A percentile compares a stretch with the other conserved stretches of the same genome.
Evolutionary conservation across 306 rosid genomes (phyloP).

Genomic region (Pterocarpus santalinus): DNA sequence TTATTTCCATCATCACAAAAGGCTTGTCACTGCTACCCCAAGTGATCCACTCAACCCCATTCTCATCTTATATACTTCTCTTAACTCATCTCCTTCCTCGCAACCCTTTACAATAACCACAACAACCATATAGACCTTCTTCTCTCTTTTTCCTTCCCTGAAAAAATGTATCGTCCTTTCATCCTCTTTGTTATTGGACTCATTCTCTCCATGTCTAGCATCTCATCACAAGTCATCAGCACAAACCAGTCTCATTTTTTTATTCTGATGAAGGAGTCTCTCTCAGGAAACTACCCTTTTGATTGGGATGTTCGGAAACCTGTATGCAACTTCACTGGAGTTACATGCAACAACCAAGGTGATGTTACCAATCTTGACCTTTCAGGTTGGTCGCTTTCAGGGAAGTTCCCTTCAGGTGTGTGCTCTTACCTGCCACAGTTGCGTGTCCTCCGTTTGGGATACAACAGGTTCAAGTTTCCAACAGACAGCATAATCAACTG

Average conservation of each 20-base stretch:
- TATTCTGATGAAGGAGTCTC: slow-evolving; percentile 56
- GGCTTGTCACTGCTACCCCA: slow-evolving; percentile 52
- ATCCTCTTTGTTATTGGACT: slow-evolving; percentile 51
- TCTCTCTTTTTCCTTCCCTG: background rate
- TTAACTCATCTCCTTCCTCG: slow-evolving; percentile 49
- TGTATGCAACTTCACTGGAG: slow-evolving; percentile 75
- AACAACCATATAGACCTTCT: slow-evolving; percentile 24
- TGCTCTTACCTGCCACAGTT: slow-evolving; percentile 77
- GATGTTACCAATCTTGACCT: slow-evolving; percentile 63
- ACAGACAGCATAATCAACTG: slow-evolving; percentile 63
- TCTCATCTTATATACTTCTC: slow-evolving; percentile 70
- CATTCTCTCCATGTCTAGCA: slow-evolving; percentile 35
- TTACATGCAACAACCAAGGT: slow-evolving; percentile 65
- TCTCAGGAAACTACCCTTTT: slow-evolving; percentile 58
- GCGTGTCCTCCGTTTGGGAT: slow-evolving; percentile 62
- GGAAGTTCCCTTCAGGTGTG: slow-evolving; percentile 67
- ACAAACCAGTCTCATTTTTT: slow-evolving; percentile 62
- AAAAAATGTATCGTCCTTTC: slow-evolving; percentile 54
- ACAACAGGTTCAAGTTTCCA: slow-evolving; percentile 63
- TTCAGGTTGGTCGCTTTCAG: slow-evolving; percentile 63
- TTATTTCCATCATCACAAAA: slow-evolving; percentile 51
- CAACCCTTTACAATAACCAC: slow-evolving; percentile 48
- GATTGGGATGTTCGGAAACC: slow-evolving; percentile 58
- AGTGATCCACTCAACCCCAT: slow-evolving; percentile 58
- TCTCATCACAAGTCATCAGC: slow-evolving; percentile 45